Evolutionary conservation across 2,329 filamentous ascomycete species (phyloP).

Genomic region (Tricladium varicosporioides): DNA sequence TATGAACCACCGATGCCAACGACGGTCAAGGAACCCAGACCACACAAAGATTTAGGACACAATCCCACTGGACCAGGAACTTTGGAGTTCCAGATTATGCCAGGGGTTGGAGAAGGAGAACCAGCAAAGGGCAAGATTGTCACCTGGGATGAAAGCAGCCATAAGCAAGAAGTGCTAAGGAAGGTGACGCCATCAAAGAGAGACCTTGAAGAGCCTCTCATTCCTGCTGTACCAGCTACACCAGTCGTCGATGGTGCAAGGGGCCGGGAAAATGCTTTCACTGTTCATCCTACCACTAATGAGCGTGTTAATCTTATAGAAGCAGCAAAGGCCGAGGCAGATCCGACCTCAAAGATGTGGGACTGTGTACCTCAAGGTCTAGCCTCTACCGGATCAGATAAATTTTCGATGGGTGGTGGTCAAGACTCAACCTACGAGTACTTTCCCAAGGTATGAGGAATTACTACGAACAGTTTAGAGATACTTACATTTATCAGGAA

Average conservation of each 20-base stretch:
- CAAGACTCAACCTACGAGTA: constrained; percentile 74
- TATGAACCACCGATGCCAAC: constrained; percentile 27
- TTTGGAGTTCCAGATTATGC: constrained; percentile 30
- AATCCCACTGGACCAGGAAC: constrained; percentile 8
- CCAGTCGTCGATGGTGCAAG: neutral
- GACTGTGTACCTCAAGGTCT: constrained; percentile 60
- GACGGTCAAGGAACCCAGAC: constrained; percentile 21
- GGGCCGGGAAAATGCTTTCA: neutral
- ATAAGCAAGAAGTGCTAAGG: neutral
- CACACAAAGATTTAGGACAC: constrained; percentile 20
- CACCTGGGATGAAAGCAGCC: constrained; percentile 22
- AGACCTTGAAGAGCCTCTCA: neutral
- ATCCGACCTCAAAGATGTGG: constrained; percentile 33
- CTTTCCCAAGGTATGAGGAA: constrained; percentile 55
- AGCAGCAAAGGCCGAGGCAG: constrained; percentile 13
- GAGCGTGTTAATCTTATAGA: constrained; percentile 19
- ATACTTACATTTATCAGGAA: constrained; percentile 43
- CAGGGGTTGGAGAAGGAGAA: constrained; percentile 16
- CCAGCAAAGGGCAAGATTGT: constrained; percentile 25
- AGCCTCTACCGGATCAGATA: constrained; percentile 47
- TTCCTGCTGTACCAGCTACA: too few species aligned
- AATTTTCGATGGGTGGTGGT: constrained; percentile 57
- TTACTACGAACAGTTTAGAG: neutral
- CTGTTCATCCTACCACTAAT: constrained; percentile 12
- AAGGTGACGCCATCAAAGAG: constrained; percentile 20